Base-by-base conservation (phyloP, 2,329 filamentous ascomycete genomes). In the Fusarium piperis region DNA sequence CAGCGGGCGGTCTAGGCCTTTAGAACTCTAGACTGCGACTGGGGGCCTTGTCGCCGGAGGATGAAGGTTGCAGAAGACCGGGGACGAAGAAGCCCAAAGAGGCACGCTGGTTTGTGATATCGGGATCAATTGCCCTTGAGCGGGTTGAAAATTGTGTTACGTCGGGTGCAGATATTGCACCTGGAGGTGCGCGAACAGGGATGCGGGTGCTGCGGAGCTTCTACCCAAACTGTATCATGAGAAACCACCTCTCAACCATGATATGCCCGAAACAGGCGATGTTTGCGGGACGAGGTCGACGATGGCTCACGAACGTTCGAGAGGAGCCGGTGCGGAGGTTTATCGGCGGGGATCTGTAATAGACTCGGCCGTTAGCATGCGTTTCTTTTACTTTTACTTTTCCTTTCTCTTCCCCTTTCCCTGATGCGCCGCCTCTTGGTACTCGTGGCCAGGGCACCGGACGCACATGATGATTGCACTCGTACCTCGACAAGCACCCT, bases 1-100 rank as follows among this genome's bases (percentile, higher is more conserved):
- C 53, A 74, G 66, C 65, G 70, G 67, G 72, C 71, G 74, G 74
- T 75, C 74, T 77, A 74, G 73, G 59, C 72, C 64, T 61, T 69
- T 59, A 59, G 52, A 52, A 62, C 59, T 72, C 62, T 65, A 61
- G 66, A 38, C 32, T 56, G 58, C 38, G 52, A 74, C 70, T 57
- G 65, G 70, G 60, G 39, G 53, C 41, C 46, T 32, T 71, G 56
- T 63, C 63, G 56, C 64, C 64, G 65, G 59, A 61, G 53, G 59
- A 70, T 68, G 64, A 61, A 60, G 48, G 55, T 53, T 59, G 48
- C 56, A 59, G 62, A 64, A 66, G 51, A 57, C 36, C 53, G n/a
- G 59, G 35, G 46, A 64, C 20, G 53, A 41, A 53, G 15, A 46
- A 58, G 38, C 53, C 65, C 30, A 46, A 62, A 41, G 36, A 51